phyloP scores from a whole-genome alignment of 768 basidiomycete genomes.

The Suillus decipiens region DNA sequence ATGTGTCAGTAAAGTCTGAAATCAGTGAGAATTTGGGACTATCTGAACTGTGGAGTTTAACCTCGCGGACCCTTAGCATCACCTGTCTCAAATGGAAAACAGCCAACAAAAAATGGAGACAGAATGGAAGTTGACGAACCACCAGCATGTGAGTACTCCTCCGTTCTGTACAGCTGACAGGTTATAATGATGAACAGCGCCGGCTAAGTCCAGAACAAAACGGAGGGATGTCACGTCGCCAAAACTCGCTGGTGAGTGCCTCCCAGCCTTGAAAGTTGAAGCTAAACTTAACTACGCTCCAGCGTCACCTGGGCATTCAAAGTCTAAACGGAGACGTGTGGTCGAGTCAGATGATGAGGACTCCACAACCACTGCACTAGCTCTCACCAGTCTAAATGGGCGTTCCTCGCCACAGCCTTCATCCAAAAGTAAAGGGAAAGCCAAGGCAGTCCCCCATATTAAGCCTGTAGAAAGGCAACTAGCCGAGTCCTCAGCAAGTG shows the following conservation, averaged over 20 bases:
- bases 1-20: neutral
- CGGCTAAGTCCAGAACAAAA: constrained; percentile 39
- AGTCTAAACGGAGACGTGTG: constrained; percentile 53
- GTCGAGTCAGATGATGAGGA: constrained; percentile 57
- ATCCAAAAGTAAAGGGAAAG: constrained; percentile 22
- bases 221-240: constrained; percentile 35
- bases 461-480: constrained; percentile 31
- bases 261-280: constrained; percentile 12
- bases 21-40: neutral
- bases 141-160: neutral
- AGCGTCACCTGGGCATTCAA: constrained; percentile 28
- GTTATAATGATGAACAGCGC: constrained; percentile 19
- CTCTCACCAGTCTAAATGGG: constrained; percentile 5
- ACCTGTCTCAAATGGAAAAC: neutral
- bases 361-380: constrained; percentile 3
- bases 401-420: constrained; percentile 7
- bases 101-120: neutral
- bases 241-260: constrained; percentile 20
- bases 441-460: constrained; percentile 17
- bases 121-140: neutral
- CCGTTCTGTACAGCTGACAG: neutral
- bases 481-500: constrained; percentile 34
- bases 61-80: neutral
- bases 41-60: neutral
- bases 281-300: constrained; percentile 14